Conservation (phyloP, 495 filamentous ascomycete genomes). For the Clohesyomyces aquaticus region DNA sequence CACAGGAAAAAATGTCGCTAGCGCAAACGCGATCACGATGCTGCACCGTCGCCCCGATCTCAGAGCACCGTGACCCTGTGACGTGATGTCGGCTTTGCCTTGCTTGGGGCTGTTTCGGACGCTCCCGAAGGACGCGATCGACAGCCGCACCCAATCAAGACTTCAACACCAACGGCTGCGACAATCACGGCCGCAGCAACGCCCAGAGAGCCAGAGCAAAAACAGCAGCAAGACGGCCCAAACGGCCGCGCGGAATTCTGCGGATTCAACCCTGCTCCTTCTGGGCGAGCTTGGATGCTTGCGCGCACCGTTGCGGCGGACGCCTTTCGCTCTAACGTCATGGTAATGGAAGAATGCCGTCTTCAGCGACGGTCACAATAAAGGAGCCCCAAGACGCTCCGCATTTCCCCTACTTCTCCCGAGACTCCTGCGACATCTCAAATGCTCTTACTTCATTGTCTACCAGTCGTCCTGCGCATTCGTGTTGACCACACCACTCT, state of each 20-base stretch:
- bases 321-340: conserved; percentile 17
- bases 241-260: neutral
- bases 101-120: conserved; percentile 19
- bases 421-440: neutral
- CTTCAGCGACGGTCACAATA: conserved; percentile 7
- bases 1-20: neutral
- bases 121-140: conserved; percentile 3
- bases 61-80: conserved; percentile 12
- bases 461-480: conserved; percentile 14
- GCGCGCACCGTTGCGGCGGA: neutral
- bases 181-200: neutral
- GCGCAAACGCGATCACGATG: conserved; percentile 24
- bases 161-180: neutral
- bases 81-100: conserved; percentile 12
- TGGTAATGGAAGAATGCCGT: conserved; percentile 23
- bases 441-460: conserved; percentile 3
- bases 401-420: neutral
- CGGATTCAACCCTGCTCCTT: conserved; percentile 26
- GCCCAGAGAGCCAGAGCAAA: neutral
- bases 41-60: conserved; percentile 15
- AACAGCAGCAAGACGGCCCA: neutral
- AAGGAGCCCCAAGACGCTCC: conserved; percentile 7
- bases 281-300: neutral
- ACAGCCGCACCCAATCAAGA: neutral
- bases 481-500: neutral